A percentile compares a stretch with the other conserved stretches of the same genome.
Evolutionary conservation across 2,329 filamentous ascomycete species (phyloP).

Genomic region (Talaromyces funiculosus): DNA sequence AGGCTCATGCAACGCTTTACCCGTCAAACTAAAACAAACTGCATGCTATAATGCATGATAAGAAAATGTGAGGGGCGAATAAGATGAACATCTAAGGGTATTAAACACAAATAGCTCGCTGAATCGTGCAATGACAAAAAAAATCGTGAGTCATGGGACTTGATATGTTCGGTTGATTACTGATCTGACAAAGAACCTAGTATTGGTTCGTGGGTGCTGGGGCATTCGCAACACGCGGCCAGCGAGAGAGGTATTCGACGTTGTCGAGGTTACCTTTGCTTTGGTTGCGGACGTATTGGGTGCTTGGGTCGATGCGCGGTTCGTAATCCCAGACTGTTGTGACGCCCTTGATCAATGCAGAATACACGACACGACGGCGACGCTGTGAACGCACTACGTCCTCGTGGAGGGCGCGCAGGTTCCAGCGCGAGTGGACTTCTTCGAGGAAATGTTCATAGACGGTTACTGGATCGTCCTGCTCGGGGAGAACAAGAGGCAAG

Average conservation of each 20-base stretch:
- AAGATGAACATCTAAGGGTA: conserved; percentile 3
- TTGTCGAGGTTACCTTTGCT: conserved; percentile 38
- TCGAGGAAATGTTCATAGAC: conserved; percentile 62
- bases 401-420: conserved; percentile 70
- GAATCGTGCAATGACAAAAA: not conserved
- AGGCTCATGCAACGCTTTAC: conserved; percentile 3
- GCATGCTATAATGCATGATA: conserved; percentile 2
- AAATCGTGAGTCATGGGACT: not conserved
- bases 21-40: not conserved
- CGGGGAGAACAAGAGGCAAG: conserved; percentile 29
- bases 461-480: conserved; percentile 30
- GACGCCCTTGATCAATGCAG: conserved; percentile 66
- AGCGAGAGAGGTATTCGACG: conserved; percentile 37
- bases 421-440: conserved; percentile 72
- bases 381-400: conserved; percentile 73
- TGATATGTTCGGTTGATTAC: not conserved
- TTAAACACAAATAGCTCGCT: conserved; percentile 2
- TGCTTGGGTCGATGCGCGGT: conserved; percentile 48
- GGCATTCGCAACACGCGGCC: conserved; percentile 28
- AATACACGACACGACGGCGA: conserved; percentile 71
- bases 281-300: conserved; percentile 68
- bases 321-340: conserved; percentile 84
- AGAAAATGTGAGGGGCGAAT: conserved; percentile 1
- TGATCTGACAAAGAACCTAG: not conserved
- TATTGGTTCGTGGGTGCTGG: not conserved